A percentile compares a stretch with the other conserved stretches of the same genome.
These are phyloP conservation scores for Aristolochia californica DNA, from an alignment of 164 flowering plant species.

Conservation along the genomic window DNA sequence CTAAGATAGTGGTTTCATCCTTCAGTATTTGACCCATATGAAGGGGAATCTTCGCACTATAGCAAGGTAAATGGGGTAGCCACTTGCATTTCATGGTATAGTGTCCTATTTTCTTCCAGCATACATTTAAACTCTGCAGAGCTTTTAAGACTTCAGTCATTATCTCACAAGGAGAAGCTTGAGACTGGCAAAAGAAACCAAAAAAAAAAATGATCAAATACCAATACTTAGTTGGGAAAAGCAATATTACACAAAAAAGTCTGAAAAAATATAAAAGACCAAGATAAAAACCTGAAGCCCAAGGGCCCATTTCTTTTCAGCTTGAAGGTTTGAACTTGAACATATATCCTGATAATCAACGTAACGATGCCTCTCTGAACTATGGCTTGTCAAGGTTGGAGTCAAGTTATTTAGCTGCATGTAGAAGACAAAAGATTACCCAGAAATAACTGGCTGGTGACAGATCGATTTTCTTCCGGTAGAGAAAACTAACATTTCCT, in stretches of 20 bases:
- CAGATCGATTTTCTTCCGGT: too few relatives aligned
- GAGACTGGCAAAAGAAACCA: constrained; percentile 6
- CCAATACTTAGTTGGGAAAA: neutral
- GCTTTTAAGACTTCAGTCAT: constrained; percentile 18
- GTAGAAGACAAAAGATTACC: too few relatives aligned
- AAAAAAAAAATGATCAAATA: neutral
- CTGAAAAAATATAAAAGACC: neutral
- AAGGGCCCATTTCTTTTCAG: constrained; percentile 70
- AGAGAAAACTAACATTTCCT: too few relatives aligned
- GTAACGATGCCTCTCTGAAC: constrained; percentile 1
- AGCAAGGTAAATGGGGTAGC: constrained; percentile 11
- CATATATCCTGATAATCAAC: constrained; percentile 45
- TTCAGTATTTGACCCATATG: too few relatives aligned
- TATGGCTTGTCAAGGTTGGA: neutral
- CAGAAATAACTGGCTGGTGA: too few relatives aligned
- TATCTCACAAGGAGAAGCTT: constrained; percentile 16
- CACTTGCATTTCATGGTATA: constrained; percentile 24
- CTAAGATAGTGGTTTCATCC: neutral
- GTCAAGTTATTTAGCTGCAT: too few relatives aligned
- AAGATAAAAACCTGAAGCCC: constrained; percentile 59
- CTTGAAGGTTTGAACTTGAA: constrained; percentile 30
- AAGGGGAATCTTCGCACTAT: neutral
- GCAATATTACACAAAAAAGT: neutral
- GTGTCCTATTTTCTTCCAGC: constrained; percentile 24
- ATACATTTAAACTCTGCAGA: constrained; percentile 18